Evolutionary conservation across 306 rosid species (phyloP).

Genomic region (Alnus rubra): DNA sequence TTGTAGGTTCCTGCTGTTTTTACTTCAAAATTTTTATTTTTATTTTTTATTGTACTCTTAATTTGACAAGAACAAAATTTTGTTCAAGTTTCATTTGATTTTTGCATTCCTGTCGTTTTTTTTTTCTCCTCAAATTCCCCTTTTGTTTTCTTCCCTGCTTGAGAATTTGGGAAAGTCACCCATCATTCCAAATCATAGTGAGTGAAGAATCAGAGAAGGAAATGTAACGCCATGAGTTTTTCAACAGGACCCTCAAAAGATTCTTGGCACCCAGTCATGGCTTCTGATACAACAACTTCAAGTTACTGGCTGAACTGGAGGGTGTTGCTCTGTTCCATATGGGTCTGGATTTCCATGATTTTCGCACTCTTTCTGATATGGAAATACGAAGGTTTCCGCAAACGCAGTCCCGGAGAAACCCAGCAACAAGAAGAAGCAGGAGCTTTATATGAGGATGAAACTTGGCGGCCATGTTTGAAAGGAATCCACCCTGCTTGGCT

Average conservation of each 20-base stretch:
- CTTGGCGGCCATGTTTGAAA: constrained; percentile 91
- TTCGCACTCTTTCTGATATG: constrained; percentile 49
- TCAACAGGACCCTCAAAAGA: constrained; percentile 57
- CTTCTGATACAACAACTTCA: constrained; percentile 64
- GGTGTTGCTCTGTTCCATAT: constrained; percentile 64
- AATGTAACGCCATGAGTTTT: constrained; percentile 55
- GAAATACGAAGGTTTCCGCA: constrained; percentile 54
- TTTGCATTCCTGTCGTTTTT: constrained; percentile 16
- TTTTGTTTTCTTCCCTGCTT: constrained; percentile 16
- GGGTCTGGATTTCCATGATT: constrained; percentile 53
- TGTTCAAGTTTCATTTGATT: constrained; percentile 17
- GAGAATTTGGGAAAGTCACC: constrained; percentile 23
- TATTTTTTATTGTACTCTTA: not conserved
- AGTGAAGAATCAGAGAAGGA: constrained; percentile 22
- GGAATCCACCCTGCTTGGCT: constrained; percentile 94
- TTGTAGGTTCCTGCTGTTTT: not conserved
- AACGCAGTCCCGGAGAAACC: constrained; percentile 33
- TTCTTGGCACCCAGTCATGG: constrained; percentile 78
- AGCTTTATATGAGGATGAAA: constrained; percentile 77
- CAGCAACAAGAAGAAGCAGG: constrained; percentile 43
- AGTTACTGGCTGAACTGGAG: constrained; percentile 95
- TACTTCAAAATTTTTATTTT: no score
- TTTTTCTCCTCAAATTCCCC: constrained; percentile 11
- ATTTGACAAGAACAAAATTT: not conserved
- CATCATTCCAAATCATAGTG: constrained; percentile 12